A percentile compares a stretch with the other conserved stretches of the same genome.
Evolutionary conservation across 306 rosid species (phyloP).

Genomic region (Trifolium pratense): DNA sequence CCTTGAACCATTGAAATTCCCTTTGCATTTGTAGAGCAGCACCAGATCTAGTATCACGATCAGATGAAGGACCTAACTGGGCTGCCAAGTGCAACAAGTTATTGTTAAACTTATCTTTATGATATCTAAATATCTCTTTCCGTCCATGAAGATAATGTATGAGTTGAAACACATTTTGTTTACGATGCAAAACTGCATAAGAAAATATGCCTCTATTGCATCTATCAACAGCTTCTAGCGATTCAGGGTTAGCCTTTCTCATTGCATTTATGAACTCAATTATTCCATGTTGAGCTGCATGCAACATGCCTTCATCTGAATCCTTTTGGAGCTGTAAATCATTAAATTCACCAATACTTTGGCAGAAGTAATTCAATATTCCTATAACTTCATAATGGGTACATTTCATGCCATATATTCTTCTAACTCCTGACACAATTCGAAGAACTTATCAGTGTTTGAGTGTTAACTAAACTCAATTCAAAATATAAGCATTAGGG

Average conservation of each 20-base stretch:
- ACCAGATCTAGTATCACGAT: not conserved
- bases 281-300: conserved; percentile 29
- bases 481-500: too few relatives aligned
- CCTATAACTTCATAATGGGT: not conserved
- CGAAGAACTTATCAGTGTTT: not conserved
- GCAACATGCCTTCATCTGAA: conserved; percentile 5
- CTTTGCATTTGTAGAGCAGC: conserved; percentile 44
- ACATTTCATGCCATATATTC: not conserved
- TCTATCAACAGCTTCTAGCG: not conserved
- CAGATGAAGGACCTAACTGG: conserved; percentile 35
- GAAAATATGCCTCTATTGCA: conserved; percentile 35
- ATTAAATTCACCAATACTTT: not conserved
- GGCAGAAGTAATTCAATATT: not conserved
- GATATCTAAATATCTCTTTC: not conserved
- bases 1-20: conserved; percentile 39
- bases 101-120: conserved; percentile 14
- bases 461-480: not conserved
- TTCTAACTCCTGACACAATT: not conserved
- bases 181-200: conserved; percentile 31
- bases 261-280: conserved; percentile 24
- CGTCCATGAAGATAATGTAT: not conserved
- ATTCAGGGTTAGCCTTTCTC: not conserved
- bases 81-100: conserved; percentile 32
- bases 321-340: not conserved
- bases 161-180: conserved; percentile 13